A percentile compares a stretch with the other conserved stretches of the same genome.
phyloP scores from a whole-genome alignment of 306 rosid species.

The Rubus idaeus region DNA sequence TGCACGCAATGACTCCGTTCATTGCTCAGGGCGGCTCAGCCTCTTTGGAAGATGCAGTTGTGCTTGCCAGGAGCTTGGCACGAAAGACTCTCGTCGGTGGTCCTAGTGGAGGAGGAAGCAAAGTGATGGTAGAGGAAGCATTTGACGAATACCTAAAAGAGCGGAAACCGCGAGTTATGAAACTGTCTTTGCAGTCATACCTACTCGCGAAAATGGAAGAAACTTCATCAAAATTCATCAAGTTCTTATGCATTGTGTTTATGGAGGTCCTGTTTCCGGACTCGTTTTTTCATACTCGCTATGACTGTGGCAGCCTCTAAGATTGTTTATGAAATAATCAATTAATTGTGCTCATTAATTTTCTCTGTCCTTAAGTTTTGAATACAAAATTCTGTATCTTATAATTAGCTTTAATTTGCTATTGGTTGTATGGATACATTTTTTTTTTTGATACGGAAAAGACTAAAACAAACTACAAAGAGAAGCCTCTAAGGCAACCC shows the following conservation, averaged over 20 bases:
- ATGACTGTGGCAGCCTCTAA: conserved; percentile 15
- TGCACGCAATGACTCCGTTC: conserved; percentile 21
- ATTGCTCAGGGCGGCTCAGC: conserved; percentile 22
- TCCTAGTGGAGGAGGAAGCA: neutral
- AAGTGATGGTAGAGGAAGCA: conserved; percentile 6
- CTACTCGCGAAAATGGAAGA: neutral
- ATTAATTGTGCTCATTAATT: too few species aligned
- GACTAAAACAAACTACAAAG: too few species aligned
- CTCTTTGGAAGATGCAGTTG: conserved; percentile 17
- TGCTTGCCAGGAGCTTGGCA: conserved; percentile 13
- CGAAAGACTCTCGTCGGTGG: neutral
- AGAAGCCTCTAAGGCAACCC: too few species aligned
- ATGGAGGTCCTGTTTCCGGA: neutral
- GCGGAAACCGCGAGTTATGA: neutral
- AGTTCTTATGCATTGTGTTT: neutral
- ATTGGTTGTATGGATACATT: too few species aligned
- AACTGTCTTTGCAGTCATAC: neutral
- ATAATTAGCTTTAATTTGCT: too few species aligned
- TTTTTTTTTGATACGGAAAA: too few species aligned
- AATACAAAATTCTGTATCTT: too few species aligned
- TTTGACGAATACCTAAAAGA: conserved; percentile 18
- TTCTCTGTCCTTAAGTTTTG: too few species aligned
- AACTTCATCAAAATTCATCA: conserved; percentile 6
- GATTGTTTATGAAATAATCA: neutral
- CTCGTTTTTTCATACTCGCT: neutral